Base-by-base conservation (phyloP, 148 eudicot genomes). In the Beta vulgaris region DNA sequence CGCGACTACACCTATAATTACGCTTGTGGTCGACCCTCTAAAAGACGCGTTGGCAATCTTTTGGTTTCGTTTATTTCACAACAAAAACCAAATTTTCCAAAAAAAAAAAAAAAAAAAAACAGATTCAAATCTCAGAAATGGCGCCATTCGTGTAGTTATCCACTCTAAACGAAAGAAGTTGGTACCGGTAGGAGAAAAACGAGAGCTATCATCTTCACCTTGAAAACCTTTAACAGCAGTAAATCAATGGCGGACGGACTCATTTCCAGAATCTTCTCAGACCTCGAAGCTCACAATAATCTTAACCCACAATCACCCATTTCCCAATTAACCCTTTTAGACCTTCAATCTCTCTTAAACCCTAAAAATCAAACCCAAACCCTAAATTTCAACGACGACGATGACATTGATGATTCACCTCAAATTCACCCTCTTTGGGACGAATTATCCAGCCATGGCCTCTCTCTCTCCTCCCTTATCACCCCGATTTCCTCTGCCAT, bases 331-430 rank as follows among this genome's bases (percentile, higher is more conserved):
- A 82, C 88, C 26, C 88, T 94, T 59, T 75, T 75, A 28, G 77
- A 75, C 70, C 88, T 94, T 35, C 91, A 88, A 72, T 80, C 87
- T 68, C 83, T 94, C 12, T 71, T 88, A 7, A 89, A 87, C 73
- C 31, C 69, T 70, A 76, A 78, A 35, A 39, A 55, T 65, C 79
- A 78, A 28, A 39, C 63, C 39, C 82, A 36, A 16, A 39, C 89
- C 26, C 69, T 57, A 49, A 69, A 35, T 28, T 60, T 26, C 75
- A 48, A 68, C 75, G 55, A 68, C 70, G 81, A 78, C 43, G 68
- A 60, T 42, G 63, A 29, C 70, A 64, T 72, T 73, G 82, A 75
- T 19, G 29, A 86, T 18, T 61, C 79, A 21, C 79, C 82, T 26
- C 71, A 81, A 69, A 37, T 81, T 37, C 85, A 85, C 43, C 75